Conservation (phyloP, 768 basidiomycete genomes). For the Leucosporidium creatinivorum region DNA sequence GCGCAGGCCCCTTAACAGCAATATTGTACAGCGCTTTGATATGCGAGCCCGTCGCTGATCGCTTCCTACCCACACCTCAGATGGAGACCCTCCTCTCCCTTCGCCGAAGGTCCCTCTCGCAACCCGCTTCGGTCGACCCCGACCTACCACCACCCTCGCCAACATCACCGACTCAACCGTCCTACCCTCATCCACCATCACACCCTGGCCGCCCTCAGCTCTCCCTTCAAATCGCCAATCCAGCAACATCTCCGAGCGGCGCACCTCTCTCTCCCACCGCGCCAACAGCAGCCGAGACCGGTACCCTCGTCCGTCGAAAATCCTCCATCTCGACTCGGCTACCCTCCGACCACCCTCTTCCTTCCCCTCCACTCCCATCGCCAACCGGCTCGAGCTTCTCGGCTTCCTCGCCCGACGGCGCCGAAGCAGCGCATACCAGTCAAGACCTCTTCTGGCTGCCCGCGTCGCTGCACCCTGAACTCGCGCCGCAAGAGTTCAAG, state of each 20-base stretch:
- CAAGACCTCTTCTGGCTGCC: slow-evolving; percentile 98
- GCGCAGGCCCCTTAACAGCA: too few relatives aligned
- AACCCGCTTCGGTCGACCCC: slow-evolving; percentile 33
- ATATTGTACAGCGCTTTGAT: too few relatives aligned
- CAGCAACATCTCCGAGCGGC: slow-evolving; percentile 4
- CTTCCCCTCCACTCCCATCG: slow-evolving; percentile 4
- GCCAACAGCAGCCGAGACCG: slow-evolving; percentile 31
- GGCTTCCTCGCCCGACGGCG: slow-evolving; percentile 36
- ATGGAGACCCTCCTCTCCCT: slow-evolving; percentile 33
- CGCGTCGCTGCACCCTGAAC: slow-evolving; percentile 90
- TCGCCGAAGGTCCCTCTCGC: slow-evolving; percentile 32
- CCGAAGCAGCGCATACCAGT: slow-evolving; percentile 60
- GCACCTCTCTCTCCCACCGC: slow-evolving; percentile 32
- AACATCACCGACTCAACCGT: slow-evolving; percentile 35
- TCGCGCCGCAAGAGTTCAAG: slow-evolving; percentile 91
- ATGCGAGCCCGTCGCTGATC: neutral
- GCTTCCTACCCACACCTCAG: neutral
- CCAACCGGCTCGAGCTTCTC: neutral
- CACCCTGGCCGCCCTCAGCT: slow-evolving; percentile 16
- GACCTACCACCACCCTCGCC: slow-evolving; percentile 37
- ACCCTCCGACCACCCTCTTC: slow-evolving; percentile 25
- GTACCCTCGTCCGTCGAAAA: slow-evolving; percentile 23
- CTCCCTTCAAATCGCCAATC: slow-evolving; percentile 7
- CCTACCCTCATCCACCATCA: slow-evolving; percentile 9
- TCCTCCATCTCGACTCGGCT: slow-evolving; percentile 9